Conservation (phyloP, 2,329 filamentous ascomycete genomes). For the Fusarium drepaniforme region DNA sequence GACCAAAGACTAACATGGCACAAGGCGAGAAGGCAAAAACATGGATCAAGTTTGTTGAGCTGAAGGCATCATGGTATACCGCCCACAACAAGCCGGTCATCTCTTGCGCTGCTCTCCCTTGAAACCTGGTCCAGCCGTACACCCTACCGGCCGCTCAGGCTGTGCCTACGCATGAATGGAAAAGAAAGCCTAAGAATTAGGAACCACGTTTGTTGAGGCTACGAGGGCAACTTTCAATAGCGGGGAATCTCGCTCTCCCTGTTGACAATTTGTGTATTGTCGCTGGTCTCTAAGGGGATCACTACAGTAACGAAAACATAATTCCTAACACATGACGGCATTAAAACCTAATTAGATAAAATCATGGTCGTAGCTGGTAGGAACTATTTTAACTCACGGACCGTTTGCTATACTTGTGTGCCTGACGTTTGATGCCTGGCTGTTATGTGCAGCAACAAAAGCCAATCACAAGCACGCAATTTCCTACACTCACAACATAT, state of each 20-base stretch:
- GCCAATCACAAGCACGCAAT: neutral
- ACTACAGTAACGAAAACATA: neutral
- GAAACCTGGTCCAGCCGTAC: neutral
- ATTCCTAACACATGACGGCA: neutral
- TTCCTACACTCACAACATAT: neutral
- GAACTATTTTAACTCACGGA: neutral
- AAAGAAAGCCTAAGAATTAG: neutral
- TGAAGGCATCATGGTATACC: neutral
- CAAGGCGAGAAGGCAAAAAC: neutral
- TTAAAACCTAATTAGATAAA: neutral
- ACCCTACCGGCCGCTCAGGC: neutral
- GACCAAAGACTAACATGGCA: neutral
- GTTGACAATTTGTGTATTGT: neutral
- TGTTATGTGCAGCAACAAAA: neutral
- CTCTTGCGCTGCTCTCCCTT: neutral
- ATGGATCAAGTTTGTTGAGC: neutral
- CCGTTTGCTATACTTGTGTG: neutral
- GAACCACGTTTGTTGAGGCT: neutral
- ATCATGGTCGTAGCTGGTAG: neutral
- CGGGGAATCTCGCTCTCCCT: neutral
- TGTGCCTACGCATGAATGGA: neutral
- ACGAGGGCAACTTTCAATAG: neutral
- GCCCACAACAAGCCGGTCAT: neutral
- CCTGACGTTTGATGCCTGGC: neutral
- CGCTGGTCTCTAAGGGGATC: neutral